phyloP scores from a whole-genome alignment of 2,329 filamentous ascomycete genomes.

The Mollisia scopiformis region DNA sequence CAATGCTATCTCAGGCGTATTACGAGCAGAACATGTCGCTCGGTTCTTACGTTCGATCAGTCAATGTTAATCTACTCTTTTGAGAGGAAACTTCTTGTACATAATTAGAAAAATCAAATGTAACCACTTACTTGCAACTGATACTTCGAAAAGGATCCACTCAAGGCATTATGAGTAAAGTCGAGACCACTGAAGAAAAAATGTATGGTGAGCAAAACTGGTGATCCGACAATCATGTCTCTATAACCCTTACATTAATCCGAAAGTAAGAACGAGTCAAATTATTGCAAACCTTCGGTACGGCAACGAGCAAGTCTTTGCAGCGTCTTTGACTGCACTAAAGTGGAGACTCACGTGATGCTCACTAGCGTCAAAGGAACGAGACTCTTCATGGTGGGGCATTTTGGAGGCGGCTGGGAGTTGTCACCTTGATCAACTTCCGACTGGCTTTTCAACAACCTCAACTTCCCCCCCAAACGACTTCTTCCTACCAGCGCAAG shows the following conservation, averaged over 20 bases:
- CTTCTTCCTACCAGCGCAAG: constrained; percentile 29
- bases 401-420: constrained; percentile 2
- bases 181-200: too few species aligned
- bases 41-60: background rate
- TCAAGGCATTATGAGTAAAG: too few species aligned
- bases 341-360: background rate
- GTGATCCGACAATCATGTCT: too few species aligned
- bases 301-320: too few species aligned
- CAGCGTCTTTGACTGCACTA: background rate
- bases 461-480: constrained; percentile 17
- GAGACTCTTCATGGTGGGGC: constrained; percentile 21
- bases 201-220: too few species aligned
- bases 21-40: background rate
- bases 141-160: too few species aligned
- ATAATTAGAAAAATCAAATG: background rate
- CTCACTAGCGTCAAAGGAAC: constrained; percentile 15
- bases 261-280: too few species aligned
- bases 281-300: too few species aligned
- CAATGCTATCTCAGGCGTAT: background rate
- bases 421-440: constrained; percentile 13
- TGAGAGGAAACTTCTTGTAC: background rate
- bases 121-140: too few species aligned
- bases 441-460: constrained; percentile 25
- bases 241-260: too few species aligned
- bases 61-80: background rate